Base-by-base conservation (phyloP, 495 filamentous ascomycete genomes). In the Endocarpon pusillum region DNA sequence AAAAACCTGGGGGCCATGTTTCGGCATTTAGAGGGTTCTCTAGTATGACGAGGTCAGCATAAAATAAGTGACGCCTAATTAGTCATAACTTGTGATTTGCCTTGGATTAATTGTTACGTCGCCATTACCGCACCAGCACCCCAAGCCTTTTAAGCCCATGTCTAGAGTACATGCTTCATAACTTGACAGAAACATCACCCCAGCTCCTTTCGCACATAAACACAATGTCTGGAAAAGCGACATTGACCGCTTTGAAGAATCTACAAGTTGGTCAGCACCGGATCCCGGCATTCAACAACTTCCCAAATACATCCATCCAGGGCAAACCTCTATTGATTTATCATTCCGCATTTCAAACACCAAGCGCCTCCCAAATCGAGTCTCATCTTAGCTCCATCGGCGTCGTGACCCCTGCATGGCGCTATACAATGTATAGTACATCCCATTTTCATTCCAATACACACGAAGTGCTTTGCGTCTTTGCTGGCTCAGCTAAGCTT, bases 391-490 rank as follows among this genome's bases (percentile, higher is more conserved):
- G 46, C 4, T 34, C 39, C 2, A 46, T 67, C 3, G 64, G 61
- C 20, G 69, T 69, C 34, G 70, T 78, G 12, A 41, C 40, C 3
- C 73, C 74, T n/a, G 64, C 73, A 35, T 78, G 75, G 75, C 54
- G 65, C 5, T 75, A 72, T 51, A 69, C 66, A 6, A 80, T 80
- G 75, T 79, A 72, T 51, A 51, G 42, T 30, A 58, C 56, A 14
- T 68, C 67, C 12, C 75, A 78, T 48, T 82, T 74, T 48, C 76
- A 81, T 44, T 66, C 53, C 29, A 78, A 67, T 1, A 62, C 66
- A 2, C 75, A 81, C 43, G 74, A 81, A 48, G 66, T 79, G 9
- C 59, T 84, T 3, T 68, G 61, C 28, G 58, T 80, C 19, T 59
- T 62, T 16, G 51, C 49, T 9, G 77, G 76, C 1, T 54, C 50